phyloP scores from a whole-genome alignment of 208 protist genomes.

The Leishmania braziliensis region DNA sequence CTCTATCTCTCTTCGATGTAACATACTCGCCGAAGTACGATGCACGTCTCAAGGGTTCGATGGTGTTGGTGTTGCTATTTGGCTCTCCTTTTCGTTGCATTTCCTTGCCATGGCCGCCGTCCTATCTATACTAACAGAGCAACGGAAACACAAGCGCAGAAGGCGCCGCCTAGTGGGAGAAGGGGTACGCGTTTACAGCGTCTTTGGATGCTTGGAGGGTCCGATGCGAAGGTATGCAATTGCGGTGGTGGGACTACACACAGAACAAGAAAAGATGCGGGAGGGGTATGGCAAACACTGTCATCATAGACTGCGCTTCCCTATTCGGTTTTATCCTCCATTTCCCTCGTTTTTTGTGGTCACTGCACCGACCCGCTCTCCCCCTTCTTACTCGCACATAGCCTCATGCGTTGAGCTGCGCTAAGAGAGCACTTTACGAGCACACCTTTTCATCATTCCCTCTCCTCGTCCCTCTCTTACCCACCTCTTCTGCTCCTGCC shows the following conservation, averaged over 20 bases:
- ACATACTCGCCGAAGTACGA: background rate
- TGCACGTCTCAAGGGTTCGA: background rate
- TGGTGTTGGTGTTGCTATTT: background rate
- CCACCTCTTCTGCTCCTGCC: background rate
- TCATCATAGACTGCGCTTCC: background rate
- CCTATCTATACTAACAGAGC: background rate
- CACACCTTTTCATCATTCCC: background rate
- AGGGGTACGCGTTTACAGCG: background rate
- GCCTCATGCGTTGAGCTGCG: background rate
- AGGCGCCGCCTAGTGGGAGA: background rate
- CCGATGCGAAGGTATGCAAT: background rate
- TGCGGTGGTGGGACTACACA: background rate
- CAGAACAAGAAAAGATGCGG: background rate
- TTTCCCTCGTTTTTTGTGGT: background rate
- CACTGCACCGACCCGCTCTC: background rate
- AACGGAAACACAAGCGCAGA: background rate
- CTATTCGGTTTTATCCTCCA: background rate
- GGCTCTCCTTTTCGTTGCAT: background rate
- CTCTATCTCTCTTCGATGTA: slow-evolving; percentile 6
- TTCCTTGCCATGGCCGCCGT: background rate
- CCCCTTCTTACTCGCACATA: background rate
- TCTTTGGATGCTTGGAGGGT: background rate
- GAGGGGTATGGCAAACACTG: background rate
- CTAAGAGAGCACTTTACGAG: background rate
- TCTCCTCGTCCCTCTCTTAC: background rate